Conservation (phyloP, 495 filamentous ascomycete species). For the Echria macrotheca region DNA sequence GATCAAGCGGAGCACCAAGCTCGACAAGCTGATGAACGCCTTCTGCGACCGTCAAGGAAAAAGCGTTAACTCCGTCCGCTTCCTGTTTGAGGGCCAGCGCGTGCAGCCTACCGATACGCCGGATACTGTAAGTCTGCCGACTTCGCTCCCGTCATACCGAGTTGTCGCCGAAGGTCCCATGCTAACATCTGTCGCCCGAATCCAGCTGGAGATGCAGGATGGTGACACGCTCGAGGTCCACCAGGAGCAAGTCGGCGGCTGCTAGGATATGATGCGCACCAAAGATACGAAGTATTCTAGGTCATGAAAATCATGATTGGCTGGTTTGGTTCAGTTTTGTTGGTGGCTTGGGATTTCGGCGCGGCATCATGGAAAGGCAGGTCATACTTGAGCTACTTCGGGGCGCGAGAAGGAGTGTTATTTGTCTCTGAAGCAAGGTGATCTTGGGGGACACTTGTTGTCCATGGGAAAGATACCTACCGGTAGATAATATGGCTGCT, state of each 20-base stretch:
- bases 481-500: no score
- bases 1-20: conserved; percentile 93
- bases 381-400: no score
- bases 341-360: no score
- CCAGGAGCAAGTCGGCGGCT: conserved; percentile 93
- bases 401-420: no score
- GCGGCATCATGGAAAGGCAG: no score
- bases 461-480: no score
- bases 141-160: not conserved
- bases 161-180: not conserved
- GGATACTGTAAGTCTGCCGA: conserved; percentile 70
- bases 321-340: no score
- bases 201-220: conserved; percentile 91
- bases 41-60: conserved; percentile 98
- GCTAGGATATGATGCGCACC: conserved; percentile 16
- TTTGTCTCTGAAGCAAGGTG: no score
- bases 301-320: no score
- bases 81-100: conserved; percentile 90
- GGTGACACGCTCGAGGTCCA: conserved; percentile 97
- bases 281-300: no score
- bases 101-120: conserved; percentile 87
- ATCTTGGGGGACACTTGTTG: no score
- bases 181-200: conserved; percentile 9
- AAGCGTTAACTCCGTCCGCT: conserved; percentile 73
- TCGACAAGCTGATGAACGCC: conserved; percentile 98